These are phyloP conservation scores for Neurospora tetrasperma DNA, from an alignment of 495 filamentous ascomycete genomes.

Conservation along the genomic window DNA sequence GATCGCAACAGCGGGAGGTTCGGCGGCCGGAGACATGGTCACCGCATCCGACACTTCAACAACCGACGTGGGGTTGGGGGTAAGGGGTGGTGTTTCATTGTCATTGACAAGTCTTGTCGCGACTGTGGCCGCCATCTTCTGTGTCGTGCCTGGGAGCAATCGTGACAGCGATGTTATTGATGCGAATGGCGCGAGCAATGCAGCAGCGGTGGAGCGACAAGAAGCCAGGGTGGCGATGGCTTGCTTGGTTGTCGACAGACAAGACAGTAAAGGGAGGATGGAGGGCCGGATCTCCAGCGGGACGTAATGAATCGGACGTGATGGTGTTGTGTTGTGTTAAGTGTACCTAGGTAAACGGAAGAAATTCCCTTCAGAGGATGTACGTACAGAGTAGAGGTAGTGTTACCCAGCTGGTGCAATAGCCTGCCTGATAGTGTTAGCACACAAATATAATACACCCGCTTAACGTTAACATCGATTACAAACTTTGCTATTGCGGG, in stretches of 20 bases:
- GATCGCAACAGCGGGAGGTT: slow-evolving; percentile 20
- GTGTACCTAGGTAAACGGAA: background rate
- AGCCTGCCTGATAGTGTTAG: too few relatives aligned
- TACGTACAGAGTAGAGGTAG: background rate
- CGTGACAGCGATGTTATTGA: background rate
- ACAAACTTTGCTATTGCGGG: background rate
- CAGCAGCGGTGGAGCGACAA: background rate
- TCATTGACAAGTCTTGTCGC: background rate
- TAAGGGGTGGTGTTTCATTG: background rate
- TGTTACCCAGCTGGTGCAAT: background rate
- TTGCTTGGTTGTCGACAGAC: background rate
- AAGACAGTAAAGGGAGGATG: background rate
- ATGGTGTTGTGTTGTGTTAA: background rate
- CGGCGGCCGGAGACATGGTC: background rate
- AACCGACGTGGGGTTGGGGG: slow-evolving; percentile 22
- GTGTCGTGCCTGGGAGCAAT: background rate
- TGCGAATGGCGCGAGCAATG: background rate
- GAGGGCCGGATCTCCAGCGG: background rate
- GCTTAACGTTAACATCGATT: background rate
- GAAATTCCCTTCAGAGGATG: background rate
- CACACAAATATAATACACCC: background rate
- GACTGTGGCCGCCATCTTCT: background rate
- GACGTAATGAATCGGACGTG: background rate
- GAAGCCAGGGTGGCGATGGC: background rate
- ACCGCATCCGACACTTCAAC: background rate